Evolutionary conservation across 306 rosid genomes (phyloP).

Genomic region (Quercus robur): DNA sequence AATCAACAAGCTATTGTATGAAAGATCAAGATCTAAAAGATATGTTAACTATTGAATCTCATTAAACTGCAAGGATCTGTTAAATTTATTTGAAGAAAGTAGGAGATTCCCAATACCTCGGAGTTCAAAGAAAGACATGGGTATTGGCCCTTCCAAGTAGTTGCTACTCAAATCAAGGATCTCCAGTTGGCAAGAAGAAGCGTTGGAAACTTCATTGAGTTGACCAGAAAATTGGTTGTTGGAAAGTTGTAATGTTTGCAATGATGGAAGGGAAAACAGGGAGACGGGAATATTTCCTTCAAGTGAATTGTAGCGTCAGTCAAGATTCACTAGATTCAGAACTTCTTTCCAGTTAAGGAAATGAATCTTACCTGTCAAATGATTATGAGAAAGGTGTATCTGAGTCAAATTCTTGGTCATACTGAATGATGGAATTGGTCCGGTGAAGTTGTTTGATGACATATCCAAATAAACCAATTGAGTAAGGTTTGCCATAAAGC

Average conservation of each 20-base stretch:
- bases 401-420: too few relatives aligned
- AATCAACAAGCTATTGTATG: background rate
- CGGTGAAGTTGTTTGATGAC: accelerated
- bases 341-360: accelerated
- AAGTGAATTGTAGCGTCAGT: accelerated
- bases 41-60: background rate
- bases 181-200: background rate
- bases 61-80: background rate
- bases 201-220: background rate
- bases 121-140: background rate
- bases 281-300: too few relatives aligned
- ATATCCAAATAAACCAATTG: too few relatives aligned
- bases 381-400: accelerated
- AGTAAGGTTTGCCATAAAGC: accelerated
- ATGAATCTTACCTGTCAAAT: too few relatives aligned
- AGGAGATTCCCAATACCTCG: background rate
- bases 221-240: background rate
- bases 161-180: too few relatives aligned
- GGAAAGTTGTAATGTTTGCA: background rate
- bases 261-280: background rate
- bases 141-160: background rate
- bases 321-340: too few relatives aligned
- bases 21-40: slow-evolving; percentile 10
- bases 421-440: too few relatives aligned
- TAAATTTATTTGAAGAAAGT: slow-evolving; percentile 15